Conservation (phyloP, 2,329 filamentous ascomycete genomes). For the Talaromyces sp. region DNA sequence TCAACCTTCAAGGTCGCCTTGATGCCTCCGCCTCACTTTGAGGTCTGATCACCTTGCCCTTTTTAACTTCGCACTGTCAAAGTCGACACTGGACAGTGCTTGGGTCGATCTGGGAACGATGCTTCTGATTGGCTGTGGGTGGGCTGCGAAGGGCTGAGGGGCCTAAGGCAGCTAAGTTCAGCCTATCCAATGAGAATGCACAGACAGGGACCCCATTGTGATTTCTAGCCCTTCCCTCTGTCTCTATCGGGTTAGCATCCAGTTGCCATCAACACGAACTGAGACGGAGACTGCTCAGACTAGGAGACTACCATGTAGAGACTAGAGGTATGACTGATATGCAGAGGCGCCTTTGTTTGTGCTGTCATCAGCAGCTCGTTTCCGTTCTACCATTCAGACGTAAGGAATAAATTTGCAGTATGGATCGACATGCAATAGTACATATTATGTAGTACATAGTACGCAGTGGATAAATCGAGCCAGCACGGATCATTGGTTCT, state of each 20-base stretch:
- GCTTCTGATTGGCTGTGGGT: background rate
- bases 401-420: background rate
- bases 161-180: background rate
- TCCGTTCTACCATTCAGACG: background rate
- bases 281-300: background rate
- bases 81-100: background rate
- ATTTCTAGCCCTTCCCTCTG: background rate
- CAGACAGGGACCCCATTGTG: background rate
- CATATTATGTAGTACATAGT: background rate
- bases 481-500: slow-evolving; percentile 4
- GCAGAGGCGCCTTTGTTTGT: background rate
- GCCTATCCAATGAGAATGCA: background rate
- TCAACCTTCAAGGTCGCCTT: background rate
- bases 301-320: background rate
- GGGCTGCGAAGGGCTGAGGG: background rate
- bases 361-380: background rate
- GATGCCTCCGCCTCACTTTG: slow-evolving; percentile 12
- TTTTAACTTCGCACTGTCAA: background rate
- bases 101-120: background rate
- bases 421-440: background rate
- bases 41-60: slow-evolving; percentile 5
- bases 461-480: background rate
- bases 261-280: background rate
- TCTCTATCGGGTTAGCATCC: background rate
- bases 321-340: background rate